Evolutionary conservation across 1,284 basidiomycete genomes (phyloP), one percentile per base, ranked within the genome.

Genomic region (Moesziomyces aphidis): DNA sequence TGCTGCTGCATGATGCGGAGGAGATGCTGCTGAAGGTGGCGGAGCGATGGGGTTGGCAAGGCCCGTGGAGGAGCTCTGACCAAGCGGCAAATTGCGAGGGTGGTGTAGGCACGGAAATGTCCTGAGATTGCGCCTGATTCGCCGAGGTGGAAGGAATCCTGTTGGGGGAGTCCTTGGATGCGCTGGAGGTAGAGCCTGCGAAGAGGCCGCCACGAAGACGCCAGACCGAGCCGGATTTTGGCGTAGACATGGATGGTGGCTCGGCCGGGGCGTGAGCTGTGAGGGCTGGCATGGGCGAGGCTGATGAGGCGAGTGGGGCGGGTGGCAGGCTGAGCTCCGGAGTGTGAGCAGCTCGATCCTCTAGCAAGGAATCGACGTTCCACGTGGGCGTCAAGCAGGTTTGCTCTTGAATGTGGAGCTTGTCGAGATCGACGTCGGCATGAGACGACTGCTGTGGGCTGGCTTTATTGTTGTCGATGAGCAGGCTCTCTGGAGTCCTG

Each of bases 11-110:
- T 36, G 70, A 67, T 55, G 59, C 47, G 2, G 63, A 67, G 3
- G 70, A 73, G 28, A 63, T 45, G 48, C 70, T 73, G 70, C 63
- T 73, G 61, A 67, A 67, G 9, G 70, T 73, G 15, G 64, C 54
- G 36, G 63, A 47, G 28, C 70, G 70, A 13, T 60, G 31, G 5
- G 64, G 63, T n/a, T 48, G 63, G n/a, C 56, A 10, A 19, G 55
- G 49, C 9, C 39, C 44, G 19, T 73, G 59, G 28, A 61, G 50
- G 22, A 59, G 31, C 31, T 73, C 70, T 19, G 70, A 67, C 60
- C 70, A 73, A 17, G 60, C 52, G 5, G 70, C 70, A 23, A 73
- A 73, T 8, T 63, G 63, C 7, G 70, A 73, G 24, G 59, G 24
- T 22, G 63, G 64, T 15, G 60, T 34, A 5, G 28, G 43, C 13